Evolutionary conservation across 2,329 filamentous ascomycete species (phyloP), one percentile per base, ranked within the genome.

Genomic region (Beauveria sp.): DNA sequence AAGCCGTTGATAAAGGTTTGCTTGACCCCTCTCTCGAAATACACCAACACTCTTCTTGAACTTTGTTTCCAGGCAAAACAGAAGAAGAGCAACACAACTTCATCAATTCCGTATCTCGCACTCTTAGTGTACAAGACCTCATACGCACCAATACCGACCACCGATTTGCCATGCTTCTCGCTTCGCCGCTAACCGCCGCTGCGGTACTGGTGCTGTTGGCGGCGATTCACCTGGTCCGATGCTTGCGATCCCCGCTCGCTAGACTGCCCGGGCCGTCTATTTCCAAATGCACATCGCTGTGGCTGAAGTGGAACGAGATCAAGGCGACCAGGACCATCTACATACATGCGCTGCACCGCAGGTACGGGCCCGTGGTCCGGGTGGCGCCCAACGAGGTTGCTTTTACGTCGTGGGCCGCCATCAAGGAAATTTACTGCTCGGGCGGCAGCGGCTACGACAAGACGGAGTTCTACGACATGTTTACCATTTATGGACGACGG

Each of bases 381-480:
- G 68, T 87, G 34, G 79, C 77, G 0, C 84, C 84, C 0, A 78
- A 79, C 63, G 84, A 88, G 70, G 80, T 85, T 3, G 81, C 82
- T 0, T 86, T 87, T 63, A 79, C 81, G 0, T 84, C 82, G 2
- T 71, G 76, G 9, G 74, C 77, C 9, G 85, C 81, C 0, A 71
- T 86, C 58, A 86, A 83, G 68, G 82, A 86, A 71, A 87, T 87
- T 51, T 88, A 88, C 70, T 79, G 79, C 65, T 81, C 81, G 0
- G 79, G 80, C 0, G 84, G 84, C 4, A 86, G 83, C 67, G 85
- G 84, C 26, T 87, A 83, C 68, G 83, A 87, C 68, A 87, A 87
- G 74, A 86, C 83, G 0, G 80, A 83, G 61, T 87, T 87, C 65
- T 88, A 88, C 67, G 73, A 84, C 63, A 70, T 87, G 20, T 87